Conservation (phyloP, 306 rosid species). For the Prunus campanulata region DNA sequence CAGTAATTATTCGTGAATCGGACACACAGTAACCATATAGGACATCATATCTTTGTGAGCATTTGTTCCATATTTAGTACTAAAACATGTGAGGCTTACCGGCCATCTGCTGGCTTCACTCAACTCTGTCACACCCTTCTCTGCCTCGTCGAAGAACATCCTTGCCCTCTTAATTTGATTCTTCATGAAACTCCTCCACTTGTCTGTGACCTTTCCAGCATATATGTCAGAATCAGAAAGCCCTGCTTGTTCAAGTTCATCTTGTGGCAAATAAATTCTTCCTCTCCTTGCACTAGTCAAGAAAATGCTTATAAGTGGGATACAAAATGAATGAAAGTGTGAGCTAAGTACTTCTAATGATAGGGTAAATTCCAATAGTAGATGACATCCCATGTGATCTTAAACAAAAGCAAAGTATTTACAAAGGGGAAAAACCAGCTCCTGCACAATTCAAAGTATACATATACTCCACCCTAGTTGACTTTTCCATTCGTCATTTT, state of each 20-base stretch:
- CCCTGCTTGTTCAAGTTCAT: constrained; percentile 76
- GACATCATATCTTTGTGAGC: background rate
- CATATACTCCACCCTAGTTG: background rate
- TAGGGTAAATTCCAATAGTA: background rate
- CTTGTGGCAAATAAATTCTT: constrained; percentile 86
- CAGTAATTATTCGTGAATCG: background rate
- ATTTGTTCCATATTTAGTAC: background rate
- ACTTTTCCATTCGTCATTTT: background rate
- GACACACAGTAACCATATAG: background rate
- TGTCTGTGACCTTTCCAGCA: constrained; percentile 58
- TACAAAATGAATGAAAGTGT: background rate
- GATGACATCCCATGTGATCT: too few relatives aligned
- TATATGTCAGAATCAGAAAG: constrained; percentile 77
- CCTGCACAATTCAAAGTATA: background rate
- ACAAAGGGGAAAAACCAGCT: background rate
- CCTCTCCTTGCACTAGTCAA: constrained; percentile 79
- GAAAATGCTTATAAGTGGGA: background rate
- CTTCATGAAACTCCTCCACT: constrained; percentile 86
- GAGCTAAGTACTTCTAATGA: background rate
- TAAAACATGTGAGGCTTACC: constrained; percentile 26
- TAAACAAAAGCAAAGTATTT: too few relatives aligned
- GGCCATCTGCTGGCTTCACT: constrained; percentile 91
- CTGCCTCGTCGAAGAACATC: constrained; percentile 86
- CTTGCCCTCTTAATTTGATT: constrained; percentile 82
- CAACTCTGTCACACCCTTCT: constrained; percentile 71